phyloP scores from a whole-genome alignment of 495 filamentous ascomycete species.

The Mytilinidion resinicola region DNA sequence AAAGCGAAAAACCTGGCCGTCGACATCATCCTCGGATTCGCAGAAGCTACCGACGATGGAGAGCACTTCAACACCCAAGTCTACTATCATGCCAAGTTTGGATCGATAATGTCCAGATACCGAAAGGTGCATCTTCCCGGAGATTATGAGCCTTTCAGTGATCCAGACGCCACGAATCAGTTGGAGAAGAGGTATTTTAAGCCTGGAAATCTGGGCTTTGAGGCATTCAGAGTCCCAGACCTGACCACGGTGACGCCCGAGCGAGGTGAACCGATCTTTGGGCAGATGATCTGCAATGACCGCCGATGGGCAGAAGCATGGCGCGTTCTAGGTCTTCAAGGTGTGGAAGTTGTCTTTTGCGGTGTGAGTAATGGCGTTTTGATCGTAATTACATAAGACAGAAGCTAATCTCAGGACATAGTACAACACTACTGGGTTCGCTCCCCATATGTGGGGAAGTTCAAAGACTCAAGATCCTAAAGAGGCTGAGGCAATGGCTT shows the following conservation, averaged over 20 bases:
- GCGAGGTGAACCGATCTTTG: constrained; percentile 42
- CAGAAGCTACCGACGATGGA: constrained; percentile 34
- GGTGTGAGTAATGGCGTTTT: no score
- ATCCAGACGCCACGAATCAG: constrained; percentile 43
- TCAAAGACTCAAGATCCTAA: constrained; percentile 35
- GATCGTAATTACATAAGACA: no score
- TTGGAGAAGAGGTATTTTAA: constrained; percentile 49
- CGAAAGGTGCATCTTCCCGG: constrained; percentile 48
- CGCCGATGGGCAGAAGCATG: constrained; percentile 45
- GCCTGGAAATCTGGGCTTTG: constrained; percentile 43
- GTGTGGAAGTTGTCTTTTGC: constrained; percentile 43
- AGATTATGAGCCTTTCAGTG: constrained; percentile 41
- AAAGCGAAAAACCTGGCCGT: constrained; percentile 38
- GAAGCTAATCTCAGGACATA: no score
- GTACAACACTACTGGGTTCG: constrained; percentile 45
- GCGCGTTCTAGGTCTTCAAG: constrained; percentile 43
- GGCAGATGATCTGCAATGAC: constrained; percentile 50
- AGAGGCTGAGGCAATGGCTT: no score
- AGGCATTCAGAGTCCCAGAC: constrained; percentile 44
- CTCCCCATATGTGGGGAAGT: constrained; percentile 41
- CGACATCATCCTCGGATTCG: constrained; percentile 45
- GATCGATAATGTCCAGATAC: constrained; percentile 41
- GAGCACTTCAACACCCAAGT: constrained; percentile 43
- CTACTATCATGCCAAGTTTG: constrained; percentile 41
- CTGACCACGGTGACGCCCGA: constrained; percentile 26